A percentile compares a stretch with the other conserved stretches of the same genome.
Evolutionary conservation across 352 stramenopile genomes (phyloP).

Genomic region (Pythium chondricola): DNA sequence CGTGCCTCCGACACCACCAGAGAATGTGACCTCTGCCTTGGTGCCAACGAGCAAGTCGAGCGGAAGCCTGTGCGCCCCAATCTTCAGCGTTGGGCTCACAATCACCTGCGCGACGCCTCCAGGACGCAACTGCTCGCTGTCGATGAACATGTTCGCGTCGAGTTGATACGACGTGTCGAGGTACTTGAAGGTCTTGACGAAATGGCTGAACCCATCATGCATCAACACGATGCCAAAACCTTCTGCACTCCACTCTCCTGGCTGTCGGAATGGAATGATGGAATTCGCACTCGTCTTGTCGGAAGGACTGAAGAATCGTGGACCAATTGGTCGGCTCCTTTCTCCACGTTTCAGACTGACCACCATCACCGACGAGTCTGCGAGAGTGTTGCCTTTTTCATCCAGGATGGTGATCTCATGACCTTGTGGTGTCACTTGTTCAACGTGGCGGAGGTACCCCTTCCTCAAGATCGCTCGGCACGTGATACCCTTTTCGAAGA

Average conservation of each 20-base stretch:
- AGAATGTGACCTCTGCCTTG: conserved; percentile 11
- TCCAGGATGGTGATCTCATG: conserved; percentile 49
- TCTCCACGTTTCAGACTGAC: conserved; percentile 37
- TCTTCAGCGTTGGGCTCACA: conserved; percentile 16
- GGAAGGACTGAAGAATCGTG: conserved; percentile 21
- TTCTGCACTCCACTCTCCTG: conserved; percentile 16
- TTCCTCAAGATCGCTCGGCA: conserved; percentile 54
- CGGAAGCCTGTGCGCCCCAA: conserved; percentile 6
- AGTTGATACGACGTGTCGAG: conserved; percentile 26
- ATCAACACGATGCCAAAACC: conserved; percentile 40
- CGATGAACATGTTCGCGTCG: conserved; percentile 37
- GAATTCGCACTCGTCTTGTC: conserved; percentile 26
- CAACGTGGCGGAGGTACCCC: conserved; percentile 43
- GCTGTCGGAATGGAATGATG: conserved; percentile 39
- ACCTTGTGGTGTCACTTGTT: conserved; percentile 33
- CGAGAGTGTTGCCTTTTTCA: conserved; percentile 31
- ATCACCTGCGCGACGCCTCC: conserved; percentile 28
- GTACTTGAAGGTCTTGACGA: conserved; percentile 36
- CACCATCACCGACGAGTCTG: conserved; percentile 26
- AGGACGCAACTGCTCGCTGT: conserved; percentile 45
- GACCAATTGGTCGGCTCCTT: conserved; percentile 28
- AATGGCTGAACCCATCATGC: conserved; percentile 31
- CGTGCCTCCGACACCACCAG: not conserved
- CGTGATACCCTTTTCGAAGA: conserved; percentile 48
- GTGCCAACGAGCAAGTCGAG: conserved; percentile 15